These are phyloP conservation scores for Bisporella sp. DNA, from an alignment of 2,329 filamentous ascomycete genomes.

Conservation along the genomic window DNA sequence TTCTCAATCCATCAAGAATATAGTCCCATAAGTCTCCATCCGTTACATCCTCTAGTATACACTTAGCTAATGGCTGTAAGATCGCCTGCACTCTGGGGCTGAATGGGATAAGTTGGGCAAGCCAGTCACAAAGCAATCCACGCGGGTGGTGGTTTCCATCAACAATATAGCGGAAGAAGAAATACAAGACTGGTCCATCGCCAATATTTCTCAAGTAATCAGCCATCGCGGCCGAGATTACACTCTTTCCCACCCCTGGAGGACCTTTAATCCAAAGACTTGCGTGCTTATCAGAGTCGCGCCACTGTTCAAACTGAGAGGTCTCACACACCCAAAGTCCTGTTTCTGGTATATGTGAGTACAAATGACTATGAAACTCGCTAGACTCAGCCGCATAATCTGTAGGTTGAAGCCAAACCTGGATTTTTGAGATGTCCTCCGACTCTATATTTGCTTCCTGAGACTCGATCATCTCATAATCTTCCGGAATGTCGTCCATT, in stretches of 20 bases:
- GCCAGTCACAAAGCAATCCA: constrained; percentile 26
- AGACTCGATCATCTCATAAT: constrained; percentile 10
- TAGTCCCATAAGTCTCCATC: constrained; percentile 25
- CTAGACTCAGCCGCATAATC: constrained; percentile 10
- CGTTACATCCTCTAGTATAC: constrained; percentile 9
- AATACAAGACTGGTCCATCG: constrained; percentile 25
- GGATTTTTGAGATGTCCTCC: constrained; percentile 9
- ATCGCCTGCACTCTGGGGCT: constrained; percentile 22
- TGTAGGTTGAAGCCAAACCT: constrained; percentile 11
- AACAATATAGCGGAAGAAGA: constrained; percentile 34
- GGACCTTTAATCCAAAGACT: constrained; percentile 41
- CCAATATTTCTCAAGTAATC: constrained; percentile 12
- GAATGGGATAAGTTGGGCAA: constrained; percentile 27
- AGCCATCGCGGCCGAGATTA: constrained; percentile 23
- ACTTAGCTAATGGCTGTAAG: constrained; percentile 7
- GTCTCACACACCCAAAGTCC: constrained; percentile 11
- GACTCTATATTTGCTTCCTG: constrained; percentile 6
- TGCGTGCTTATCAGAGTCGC: constrained; percentile 24
- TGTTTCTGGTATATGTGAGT: constrained; percentile 8
- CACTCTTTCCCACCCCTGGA: constrained; percentile 37
- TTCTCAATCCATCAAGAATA: constrained; percentile 16
- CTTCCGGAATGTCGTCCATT: background rate
- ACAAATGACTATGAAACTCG: constrained; percentile 12
- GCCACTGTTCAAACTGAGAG: constrained; percentile 12
- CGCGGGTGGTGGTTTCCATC: constrained; percentile 23